These are phyloP conservation scores for Solanum phureja DNA, from an alignment of 257 asterid species.

Conservation along the genomic window DNA sequence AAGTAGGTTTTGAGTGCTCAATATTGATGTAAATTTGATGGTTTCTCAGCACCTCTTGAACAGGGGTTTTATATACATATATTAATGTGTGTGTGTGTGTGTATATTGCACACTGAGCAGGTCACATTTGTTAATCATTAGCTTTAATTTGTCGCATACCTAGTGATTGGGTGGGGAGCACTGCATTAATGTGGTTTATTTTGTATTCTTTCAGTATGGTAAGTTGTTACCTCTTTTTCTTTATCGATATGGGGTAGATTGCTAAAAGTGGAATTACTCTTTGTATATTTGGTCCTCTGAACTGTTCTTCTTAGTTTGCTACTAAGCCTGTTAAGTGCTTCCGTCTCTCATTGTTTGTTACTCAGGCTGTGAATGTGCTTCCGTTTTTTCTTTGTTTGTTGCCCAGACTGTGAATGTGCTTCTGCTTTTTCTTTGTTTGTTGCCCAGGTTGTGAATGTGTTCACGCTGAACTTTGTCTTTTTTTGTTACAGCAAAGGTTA, in stretches of 20 bases:
- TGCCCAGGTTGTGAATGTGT: neutral
- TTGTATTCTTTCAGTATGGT: neutral
- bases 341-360: neutral
- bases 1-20: neutral
- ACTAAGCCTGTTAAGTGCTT: neutral
- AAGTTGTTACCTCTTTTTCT: neutral
- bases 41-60: neutral
- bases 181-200: neutral
- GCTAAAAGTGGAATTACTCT: neutral
- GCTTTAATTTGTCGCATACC: neutral
- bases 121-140: neutral
- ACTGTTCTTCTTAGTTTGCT: neutral
- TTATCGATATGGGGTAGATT: neutral
- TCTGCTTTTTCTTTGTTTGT: neutral
- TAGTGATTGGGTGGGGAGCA: neutral
- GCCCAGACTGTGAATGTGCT: neutral
- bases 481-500: conserved; percentile 48
- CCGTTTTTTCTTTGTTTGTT: neutral
- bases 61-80: neutral
- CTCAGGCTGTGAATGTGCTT: neutral
- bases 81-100: neutral
- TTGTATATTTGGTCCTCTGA: neutral
- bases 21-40: neutral
- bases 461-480: neutral
- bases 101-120: neutral